phyloP scores from a whole-genome alignment of 805 yeast species.

The Candida wancherniae region DNA sequence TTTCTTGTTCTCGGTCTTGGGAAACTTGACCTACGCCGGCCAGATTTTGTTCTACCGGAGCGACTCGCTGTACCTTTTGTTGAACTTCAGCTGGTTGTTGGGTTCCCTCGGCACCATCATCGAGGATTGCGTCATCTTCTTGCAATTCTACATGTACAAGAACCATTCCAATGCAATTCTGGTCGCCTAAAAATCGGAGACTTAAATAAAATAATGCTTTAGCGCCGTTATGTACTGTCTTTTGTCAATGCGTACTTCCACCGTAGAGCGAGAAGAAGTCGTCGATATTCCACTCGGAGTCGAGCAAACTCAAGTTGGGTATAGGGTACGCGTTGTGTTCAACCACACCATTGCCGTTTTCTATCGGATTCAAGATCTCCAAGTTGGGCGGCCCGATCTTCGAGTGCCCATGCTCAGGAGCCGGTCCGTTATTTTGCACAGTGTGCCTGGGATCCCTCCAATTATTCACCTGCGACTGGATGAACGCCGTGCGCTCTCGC shows the following conservation, averaged over 20 bases:
- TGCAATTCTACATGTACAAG: conserved; percentile 62
- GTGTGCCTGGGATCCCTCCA: too few relatives aligned
- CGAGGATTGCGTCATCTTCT: conserved; percentile 62
- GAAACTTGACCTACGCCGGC: conserved; percentile 70
- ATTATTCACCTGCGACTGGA: too few relatives aligned
- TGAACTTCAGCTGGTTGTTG: conserved; percentile 70
- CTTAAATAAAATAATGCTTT: not conserved
- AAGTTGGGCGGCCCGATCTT: too few relatives aligned
- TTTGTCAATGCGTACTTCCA: not conserved
- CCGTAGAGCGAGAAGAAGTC: conserved; percentile 11
- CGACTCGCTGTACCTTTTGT: conserved; percentile 53
- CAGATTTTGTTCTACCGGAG: conserved; percentile 64
- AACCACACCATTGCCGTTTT: too few relatives aligned
- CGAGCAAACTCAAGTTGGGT: conserved; percentile 11
- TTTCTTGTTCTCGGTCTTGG: conserved; percentile 68
- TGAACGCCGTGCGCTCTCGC: conserved; percentile 9
- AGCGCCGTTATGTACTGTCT: not conserved
- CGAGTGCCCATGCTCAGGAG: too few relatives aligned
- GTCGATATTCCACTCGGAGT: conserved; percentile 11
- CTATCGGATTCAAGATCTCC: too few relatives aligned
- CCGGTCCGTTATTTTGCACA: too few relatives aligned
- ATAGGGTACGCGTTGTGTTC: too few relatives aligned
- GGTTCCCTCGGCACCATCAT: conserved; percentile 75
- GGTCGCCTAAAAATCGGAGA: conserved; percentile 1
- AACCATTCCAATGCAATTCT: conserved; percentile 18